phyloP scores from a whole-genome alignment of 139 green algal genomes.

The Dunaliella primolecta region DNA sequence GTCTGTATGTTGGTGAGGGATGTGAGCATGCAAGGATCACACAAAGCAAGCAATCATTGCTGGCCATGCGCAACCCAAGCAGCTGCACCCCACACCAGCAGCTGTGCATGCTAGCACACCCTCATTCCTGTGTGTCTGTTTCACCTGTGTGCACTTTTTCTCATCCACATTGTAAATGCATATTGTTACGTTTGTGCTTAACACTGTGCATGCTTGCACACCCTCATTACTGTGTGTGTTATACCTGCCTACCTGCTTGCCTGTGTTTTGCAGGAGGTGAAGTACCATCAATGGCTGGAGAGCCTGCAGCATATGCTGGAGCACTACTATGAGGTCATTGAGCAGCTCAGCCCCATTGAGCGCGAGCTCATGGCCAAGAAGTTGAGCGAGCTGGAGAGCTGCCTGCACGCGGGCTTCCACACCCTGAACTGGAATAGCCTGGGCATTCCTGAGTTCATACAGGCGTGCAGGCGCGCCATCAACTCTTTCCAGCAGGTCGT shows the following conservation, averaged over 20 bases:
- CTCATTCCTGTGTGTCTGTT: too few relatives aligned
- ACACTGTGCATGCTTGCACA: too few relatives aligned
- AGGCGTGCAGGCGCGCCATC: slow-evolving; percentile 66
- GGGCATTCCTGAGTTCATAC: slow-evolving; percentile 82
- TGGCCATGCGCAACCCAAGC: too few relatives aligned
- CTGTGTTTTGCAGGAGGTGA: slow-evolving; percentile 47
- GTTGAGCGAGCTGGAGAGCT: slow-evolving; percentile 62
- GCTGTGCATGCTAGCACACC: too few relatives aligned
- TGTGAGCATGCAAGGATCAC: too few relatives aligned
- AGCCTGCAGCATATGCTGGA: slow-evolving; percentile 76
- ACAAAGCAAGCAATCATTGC: too few relatives aligned
- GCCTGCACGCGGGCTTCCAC: slow-evolving; percentile 73
- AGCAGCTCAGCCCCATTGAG: slow-evolving; percentile 60
- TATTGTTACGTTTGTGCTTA: too few relatives aligned
- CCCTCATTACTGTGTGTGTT: neutral
- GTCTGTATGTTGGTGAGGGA: too few relatives aligned
- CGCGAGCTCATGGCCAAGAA: slow-evolving; percentile 60
- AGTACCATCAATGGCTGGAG: slow-evolving; percentile 70
- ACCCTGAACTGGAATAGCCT: slow-evolving; percentile 91
- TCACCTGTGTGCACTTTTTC: too few relatives aligned
- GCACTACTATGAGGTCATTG: slow-evolving; percentile 64
- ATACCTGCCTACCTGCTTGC: neutral
- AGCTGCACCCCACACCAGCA: too few relatives aligned
- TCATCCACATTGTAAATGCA: too few relatives aligned
- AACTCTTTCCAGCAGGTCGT: slow-evolving; percentile 72